phyloP scores from a whole-genome alignment of 805 yeast genomes.

The Candida alai region DNA sequence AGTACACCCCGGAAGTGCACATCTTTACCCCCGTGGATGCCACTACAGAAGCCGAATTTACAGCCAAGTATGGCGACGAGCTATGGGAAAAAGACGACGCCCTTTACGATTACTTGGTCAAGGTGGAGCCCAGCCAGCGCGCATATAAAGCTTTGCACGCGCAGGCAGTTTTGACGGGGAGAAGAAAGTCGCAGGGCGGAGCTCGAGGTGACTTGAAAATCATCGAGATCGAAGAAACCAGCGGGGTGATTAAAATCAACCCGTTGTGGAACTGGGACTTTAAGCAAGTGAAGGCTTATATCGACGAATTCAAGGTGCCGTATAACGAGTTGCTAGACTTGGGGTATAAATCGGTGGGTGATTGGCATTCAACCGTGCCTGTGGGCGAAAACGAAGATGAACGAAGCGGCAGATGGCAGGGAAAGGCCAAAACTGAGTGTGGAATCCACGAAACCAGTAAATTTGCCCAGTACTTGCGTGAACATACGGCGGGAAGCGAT shows the following conservation, averaged over 20 bases:
- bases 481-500: neutral
- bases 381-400: conserved; percentile 92
- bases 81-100: conserved; percentile 83
- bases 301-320: conserved; percentile 71
- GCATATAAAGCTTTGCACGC: conserved; percentile 73
- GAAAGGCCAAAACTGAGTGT: conserved; percentile 87
- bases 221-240: conserved; percentile 67
- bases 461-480: conserved; percentile 55
- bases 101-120: conserved; percentile 78
- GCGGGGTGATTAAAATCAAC: conserved; percentile 78
- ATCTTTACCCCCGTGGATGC: conserved; percentile 64
- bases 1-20: conserved; percentile 57
- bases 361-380: conserved; percentile 91
- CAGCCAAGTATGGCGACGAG: conserved; percentile 61
- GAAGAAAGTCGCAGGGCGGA: conserved; percentile 89
- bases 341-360: conserved; percentile 92
- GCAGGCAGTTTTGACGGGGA: conserved; percentile 87
- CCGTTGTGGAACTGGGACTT: conserved; percentile 86
- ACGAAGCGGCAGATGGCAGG: conserved; percentile 96
- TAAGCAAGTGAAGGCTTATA: conserved; percentile 62
- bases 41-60: conserved; percentile 58
- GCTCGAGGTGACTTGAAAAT: conserved; percentile 68
- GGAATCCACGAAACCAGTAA: conserved; percentile 85
- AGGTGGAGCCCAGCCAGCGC: conserved; percentile 88
- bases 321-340: conserved; percentile 78